Evolutionary conservation across 2,329 filamentous ascomycete genomes (phyloP), one percentile per base, ranked within the genome.

Genomic region (Colletotrichum agaves): DNA sequence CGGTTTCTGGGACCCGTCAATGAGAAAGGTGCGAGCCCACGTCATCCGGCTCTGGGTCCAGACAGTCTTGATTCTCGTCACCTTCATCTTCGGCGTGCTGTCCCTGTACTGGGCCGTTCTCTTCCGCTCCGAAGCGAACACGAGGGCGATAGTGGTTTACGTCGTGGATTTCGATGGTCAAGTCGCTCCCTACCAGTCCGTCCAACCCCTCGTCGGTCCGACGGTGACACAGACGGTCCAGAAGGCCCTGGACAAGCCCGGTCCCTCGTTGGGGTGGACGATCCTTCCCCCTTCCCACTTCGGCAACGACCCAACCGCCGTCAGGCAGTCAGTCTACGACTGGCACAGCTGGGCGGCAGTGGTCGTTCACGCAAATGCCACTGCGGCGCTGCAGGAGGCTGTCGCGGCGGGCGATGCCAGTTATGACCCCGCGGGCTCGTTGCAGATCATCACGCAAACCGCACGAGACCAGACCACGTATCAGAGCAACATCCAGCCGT

Each of bases 101-200:
- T 89, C 86, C 0, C 76, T 91, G 3, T 90, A 87, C 76, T 91
- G 88, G 88, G 88, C 79, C 0, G 83, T 84, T 0, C 83, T 90
- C 19, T 87, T 81, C 72, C 72, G 80, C 13, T 80, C 85, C 0
- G 79, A 88, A 11, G 71, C 78, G 49, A 87, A 86, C 59, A 76
- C 85, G 17, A 78, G 76, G 3, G 76, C 78, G 0, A 75, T 91
- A 7, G 81, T 79, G 3, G 80, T 91, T 8, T 84, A 86, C 68
- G 83, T 90, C 2, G 88, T 91, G 31, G 87, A 90, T 74, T 90
- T 91, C 70, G 89, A 91, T 73, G 85, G 84, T 4, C 81, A 82
- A 50, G 73, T 81, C 3, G 78, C 84, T 1, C 87, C 87, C 1
- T 89, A 86, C 70, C 80, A 79, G 39, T 77, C 78, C 4, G 79